Percentiles rank a stretch among this genome's conserved stretches.
These are phyloP conservation scores for Xylaria sp. DNA, from an alignment of 495 filamentous ascomycete genomes.

Conservation along the genomic window DNA sequence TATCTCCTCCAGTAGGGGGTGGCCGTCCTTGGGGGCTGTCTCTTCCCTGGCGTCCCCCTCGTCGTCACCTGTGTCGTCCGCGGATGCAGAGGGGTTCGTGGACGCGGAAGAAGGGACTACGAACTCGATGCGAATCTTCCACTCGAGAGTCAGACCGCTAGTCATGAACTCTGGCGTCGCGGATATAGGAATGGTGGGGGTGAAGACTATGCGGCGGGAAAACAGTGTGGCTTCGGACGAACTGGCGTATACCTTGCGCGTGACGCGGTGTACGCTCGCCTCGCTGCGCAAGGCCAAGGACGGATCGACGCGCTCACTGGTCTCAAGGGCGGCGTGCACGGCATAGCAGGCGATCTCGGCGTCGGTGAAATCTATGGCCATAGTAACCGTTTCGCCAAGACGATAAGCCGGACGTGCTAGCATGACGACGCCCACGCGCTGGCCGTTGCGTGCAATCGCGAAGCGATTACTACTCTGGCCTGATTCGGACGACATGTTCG, in stretches of 20 bases:
- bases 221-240: conserved; percentile 82
- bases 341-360: conserved; percentile 81
- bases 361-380: conserved; percentile 79
- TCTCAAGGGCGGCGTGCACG: conserved; percentile 76
- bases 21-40: conserved; percentile 25
- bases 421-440: conserved; percentile 83
- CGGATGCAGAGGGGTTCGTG: conserved; percentile 21
- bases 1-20: conserved; percentile 65
- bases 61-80: conserved; percentile 19
- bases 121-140: conserved; percentile 90
- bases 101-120: conserved; percentile 62
- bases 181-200: conserved; percentile 75
- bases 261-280: conserved; percentile 83
- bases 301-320: conserved; percentile 77
- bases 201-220: conserved; percentile 77
- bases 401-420: conserved; percentile 91
- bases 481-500: conserved; percentile 66
- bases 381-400: conserved; percentile 83
- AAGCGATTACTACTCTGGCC: conserved; percentile 83
- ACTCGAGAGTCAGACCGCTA: conserved; percentile 81
- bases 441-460: conserved; percentile 89
- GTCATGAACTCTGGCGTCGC: conserved; percentile 92
- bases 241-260: conserved; percentile 77
- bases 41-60: not conserved
- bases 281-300: conserved; percentile 82